Evolutionary conservation across 2,329 filamentous ascomycete species (phyloP), one percentile per base, ranked within the genome.

Genomic region (Diaporthe longicolla): DNA sequence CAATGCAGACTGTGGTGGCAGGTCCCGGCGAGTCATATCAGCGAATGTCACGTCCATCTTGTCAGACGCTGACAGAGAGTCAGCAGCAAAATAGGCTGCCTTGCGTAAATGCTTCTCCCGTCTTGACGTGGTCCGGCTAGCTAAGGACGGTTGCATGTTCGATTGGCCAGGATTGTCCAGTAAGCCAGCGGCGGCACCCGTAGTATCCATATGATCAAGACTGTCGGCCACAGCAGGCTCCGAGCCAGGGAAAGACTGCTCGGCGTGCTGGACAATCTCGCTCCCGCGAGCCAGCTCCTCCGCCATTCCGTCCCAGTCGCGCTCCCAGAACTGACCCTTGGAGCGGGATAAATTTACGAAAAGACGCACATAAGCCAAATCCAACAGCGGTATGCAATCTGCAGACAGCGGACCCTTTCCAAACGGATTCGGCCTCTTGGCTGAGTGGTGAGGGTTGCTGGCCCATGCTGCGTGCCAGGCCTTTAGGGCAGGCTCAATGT

Each of bases 381-480:
- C 96, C 58, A 98, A 86, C 5, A 98, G 87, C 2, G 96, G 96
- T 77, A 98, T 96, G 74, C 95, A 94, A 81, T 98, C 95, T 11
- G 95, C 94, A 6, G 95, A 95, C 13, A 98, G 86, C 3, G 96
- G 94, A 0, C 95, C 94, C 74, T 91, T 87, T 6, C 93, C 95
- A 79, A 92, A 96, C 0, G 94, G 94, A 81, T 97, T 97, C 0
- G 95, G 95, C 69, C 94, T 89, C 81, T 97, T 94, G 7, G 97
- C 85, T 78, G 92, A 95, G 82, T 98, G 95, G 57, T 93, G 90
- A 2, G 94, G 93, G 80, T 97, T 97, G 79, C 92, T 94, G 55
- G 93, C 91, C 96, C 96, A 98, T 0, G 95, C 95, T 61, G 93
- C 90, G 84, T 98, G 95, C 97, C 97, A 99, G 10, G 96, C 95